Conservation (phyloP, 805 yeast species). For the Candida sphagnicola region DNA sequence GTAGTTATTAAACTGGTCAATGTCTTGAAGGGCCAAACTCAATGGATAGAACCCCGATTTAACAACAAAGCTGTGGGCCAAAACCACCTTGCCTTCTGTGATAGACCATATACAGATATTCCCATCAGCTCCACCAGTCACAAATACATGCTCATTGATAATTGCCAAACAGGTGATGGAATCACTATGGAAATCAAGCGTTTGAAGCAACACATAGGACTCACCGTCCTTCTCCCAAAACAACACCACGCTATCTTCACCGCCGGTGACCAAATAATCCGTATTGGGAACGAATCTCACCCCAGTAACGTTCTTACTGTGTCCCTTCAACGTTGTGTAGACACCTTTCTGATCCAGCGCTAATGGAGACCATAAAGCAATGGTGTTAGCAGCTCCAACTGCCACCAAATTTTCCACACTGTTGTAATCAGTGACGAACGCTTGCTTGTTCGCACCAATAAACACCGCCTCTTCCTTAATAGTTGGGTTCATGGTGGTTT, state of each 20-base stretch:
- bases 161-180: constrained; percentile 57
- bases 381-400: constrained; percentile 62
- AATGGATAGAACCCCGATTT: constrained; percentile 44
- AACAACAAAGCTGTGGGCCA: constrained; percentile 29
- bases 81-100: constrained; percentile 14
- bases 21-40: constrained; percentile 28
- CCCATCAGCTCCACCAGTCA: constrained; percentile 67
- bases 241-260: constrained; percentile 61
- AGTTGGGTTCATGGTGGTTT: background rate
- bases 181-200: constrained; percentile 37
- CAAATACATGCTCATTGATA: constrained; percentile 34
- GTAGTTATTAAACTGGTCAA: constrained; percentile 29
- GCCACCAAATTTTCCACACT: constrained; percentile 44
- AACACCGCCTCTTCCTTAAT: constrained; percentile 52
- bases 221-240: constrained; percentile 48
- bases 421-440: constrained; percentile 54
- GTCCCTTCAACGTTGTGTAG: constrained; percentile 54
- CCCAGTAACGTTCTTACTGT: constrained; percentile 59
- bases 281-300: constrained; percentile 50
- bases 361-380: constrained; percentile 70
- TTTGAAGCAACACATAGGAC: constrained; percentile 25
- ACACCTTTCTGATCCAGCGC: constrained; percentile 43
- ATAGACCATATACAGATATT: constrained; percentile 49
- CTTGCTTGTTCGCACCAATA: constrained; percentile 69
- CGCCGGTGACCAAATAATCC: constrained; percentile 50